Conservation (phyloP, 148 eudicot species). For the Persicaria maculosa region DNA sequence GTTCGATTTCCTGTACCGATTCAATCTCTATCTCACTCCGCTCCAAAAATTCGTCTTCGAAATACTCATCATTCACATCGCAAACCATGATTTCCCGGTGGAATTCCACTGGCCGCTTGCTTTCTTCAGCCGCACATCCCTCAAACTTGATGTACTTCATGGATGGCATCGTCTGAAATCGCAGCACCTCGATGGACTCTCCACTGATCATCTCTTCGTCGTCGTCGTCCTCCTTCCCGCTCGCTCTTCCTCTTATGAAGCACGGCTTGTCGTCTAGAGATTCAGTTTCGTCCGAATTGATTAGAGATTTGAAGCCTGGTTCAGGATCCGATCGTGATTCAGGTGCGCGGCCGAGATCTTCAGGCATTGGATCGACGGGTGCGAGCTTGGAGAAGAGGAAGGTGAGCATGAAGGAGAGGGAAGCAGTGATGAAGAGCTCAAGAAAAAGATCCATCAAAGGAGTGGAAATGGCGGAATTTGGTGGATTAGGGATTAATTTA, state of each 20-base stretch:
- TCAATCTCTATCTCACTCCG: not conserved
- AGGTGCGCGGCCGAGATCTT: not conserved
- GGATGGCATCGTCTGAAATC: not conserved
- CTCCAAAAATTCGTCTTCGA: not conserved
- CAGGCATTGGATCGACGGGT: not conserved
- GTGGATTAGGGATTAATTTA: not conserved
- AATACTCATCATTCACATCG: not conserved
- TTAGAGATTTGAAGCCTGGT: not conserved
- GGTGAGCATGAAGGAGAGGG: conserved; percentile 13
- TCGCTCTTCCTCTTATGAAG: not conserved
- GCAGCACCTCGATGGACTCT: not conserved
- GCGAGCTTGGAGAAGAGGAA: conserved; percentile 10
- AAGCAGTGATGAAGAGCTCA: conserved; percentile 3
- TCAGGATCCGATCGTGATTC: not conserved
- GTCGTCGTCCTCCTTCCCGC: not conserved
- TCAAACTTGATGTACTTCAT: not conserved
- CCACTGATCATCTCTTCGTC: not conserved
- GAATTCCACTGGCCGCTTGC: not conserved
- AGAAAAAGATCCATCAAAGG: conserved; percentile 8
- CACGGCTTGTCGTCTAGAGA: not conserved
- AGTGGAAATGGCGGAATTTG: not conserved
- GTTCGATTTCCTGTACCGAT: not conserved
- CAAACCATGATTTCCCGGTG: not conserved
- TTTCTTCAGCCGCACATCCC: not conserved
- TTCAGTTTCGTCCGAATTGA: too few relatives aligned